Percentiles rank a stretch among this genome's conserved stretches.
phyloP scores from a whole-genome alignment of 2,329 filamentous ascomycete genomes.

The Nigrospora sphaerica region DNA sequence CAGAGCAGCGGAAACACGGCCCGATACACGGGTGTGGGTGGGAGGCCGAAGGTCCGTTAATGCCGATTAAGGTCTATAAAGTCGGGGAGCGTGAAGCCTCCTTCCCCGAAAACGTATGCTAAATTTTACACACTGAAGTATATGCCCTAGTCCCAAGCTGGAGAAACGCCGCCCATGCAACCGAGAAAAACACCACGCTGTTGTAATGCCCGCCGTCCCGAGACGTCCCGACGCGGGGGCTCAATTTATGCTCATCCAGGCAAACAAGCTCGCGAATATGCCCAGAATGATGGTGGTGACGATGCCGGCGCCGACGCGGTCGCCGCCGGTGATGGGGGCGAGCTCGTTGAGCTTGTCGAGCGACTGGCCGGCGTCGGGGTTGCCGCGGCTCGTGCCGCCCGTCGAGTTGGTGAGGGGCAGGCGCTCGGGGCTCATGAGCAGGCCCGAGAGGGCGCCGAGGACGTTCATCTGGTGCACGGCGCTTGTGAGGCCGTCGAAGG shows the following conservation, averaged over 20 bases:
- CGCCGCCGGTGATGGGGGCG: background rate
- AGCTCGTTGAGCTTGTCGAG: background rate
- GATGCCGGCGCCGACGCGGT: background rate
- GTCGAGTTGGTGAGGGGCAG: conserved; percentile 3
- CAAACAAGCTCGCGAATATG: background rate
- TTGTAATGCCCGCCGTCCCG: too few species aligned
- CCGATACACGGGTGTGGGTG: too few species aligned
- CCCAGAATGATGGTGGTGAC: background rate
- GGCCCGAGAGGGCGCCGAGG: conserved; percentile 32
- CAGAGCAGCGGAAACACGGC: too few species aligned
- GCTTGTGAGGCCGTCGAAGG: conserved; percentile 32
- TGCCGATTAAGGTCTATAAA: too few species aligned
- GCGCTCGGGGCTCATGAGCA: conserved; percentile 17
- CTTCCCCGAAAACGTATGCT: too few species aligned
- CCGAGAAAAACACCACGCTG: too few species aligned
- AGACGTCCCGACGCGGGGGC: background rate
- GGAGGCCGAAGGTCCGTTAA: too few species aligned
- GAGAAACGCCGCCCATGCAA: too few species aligned
- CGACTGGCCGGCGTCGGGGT: background rate
- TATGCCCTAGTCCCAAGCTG: too few species aligned
- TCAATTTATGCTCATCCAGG: conserved; percentile 3
- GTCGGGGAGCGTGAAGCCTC: too few species aligned
- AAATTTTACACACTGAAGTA: too few species aligned
- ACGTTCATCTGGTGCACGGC: conserved; percentile 39
- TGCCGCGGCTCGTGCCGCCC: conserved; percentile 2